Base-by-base conservation (phyloP, 257 asterid species). In the Solanum clarkiae region DNA sequence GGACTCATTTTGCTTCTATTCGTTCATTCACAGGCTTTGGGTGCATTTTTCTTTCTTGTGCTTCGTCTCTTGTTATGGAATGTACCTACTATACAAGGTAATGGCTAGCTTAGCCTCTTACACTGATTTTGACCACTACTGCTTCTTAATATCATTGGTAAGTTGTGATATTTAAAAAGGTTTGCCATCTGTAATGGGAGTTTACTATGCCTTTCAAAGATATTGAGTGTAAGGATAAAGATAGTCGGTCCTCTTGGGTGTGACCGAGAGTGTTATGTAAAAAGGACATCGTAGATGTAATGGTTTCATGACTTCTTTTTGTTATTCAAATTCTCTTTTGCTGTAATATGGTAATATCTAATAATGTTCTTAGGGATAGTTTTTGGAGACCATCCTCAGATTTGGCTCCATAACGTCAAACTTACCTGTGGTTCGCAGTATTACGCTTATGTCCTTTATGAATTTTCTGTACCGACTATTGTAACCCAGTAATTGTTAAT, bases 31-130 rank as follows among this genome's bases (percentile, higher is more conserved):
- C 97, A 96, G 99, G 98, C 97, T 96, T 83, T 96, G 99, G 99
- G 98, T 95, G 84, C 99, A 96, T 88, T 92, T 94, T 74, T 86
- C 90, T 7, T 92, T 98, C 94, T 86, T 96, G 82, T 95, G 92
- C 89, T 90, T 94, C 56, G 84, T 96, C 71, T 95, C 99, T 26
- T 89, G 86, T 85, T 96, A 96, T 86, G 99, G 95, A 89, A 49
- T 95, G 62, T 95, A 92, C 92, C 95, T 96, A 57, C 92, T 96
- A 7, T 91, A 94, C 91, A 92, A 95, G 99, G 99, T 96, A 92
- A 60, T 56, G 26, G 15, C 71, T 81, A 24, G 24, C 26, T 59
- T 36, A 26, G 18, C 18, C 29, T 70, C 79, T 70, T 40, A 10
- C 18, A 63, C 49, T 70, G 9, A 9, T 17, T 16, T 40, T 68